Evolutionary conservation across 1,284 basidiomycete genomes (phyloP).

Genomic region (Tremellales sp.): DNA sequence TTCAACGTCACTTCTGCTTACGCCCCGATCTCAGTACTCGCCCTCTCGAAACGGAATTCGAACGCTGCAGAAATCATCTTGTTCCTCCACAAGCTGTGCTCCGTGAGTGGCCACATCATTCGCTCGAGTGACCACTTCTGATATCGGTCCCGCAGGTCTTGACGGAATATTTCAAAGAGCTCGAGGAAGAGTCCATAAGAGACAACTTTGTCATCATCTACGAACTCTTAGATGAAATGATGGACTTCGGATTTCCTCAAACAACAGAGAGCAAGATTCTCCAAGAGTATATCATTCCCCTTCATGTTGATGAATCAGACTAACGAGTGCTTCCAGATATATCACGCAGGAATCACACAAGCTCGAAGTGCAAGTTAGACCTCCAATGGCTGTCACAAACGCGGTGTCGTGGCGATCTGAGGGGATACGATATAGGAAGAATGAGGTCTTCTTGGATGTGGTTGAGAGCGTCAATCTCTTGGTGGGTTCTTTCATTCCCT

Average conservation of each 20-base stretch:
- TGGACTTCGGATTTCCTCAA: conserved; percentile 99
- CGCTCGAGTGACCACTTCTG: background rate
- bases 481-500: conserved; percentile 53
- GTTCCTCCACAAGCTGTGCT: conserved; percentile 84
- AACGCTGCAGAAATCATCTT: conserved; percentile 96
- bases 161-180: conserved; percentile 98
- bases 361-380: conserved; percentile 91
- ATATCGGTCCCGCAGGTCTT: conserved; percentile 64
- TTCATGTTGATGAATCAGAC: background rate
- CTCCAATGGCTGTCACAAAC: conserved; percentile 97
- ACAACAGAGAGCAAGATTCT: conserved; percentile 99
- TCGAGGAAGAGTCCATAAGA: conserved; percentile 97
- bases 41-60: conserved; percentile 89
- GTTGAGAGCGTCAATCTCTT: conserved; percentile 96
- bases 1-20: background rate
- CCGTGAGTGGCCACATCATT: conserved; percentile 42
- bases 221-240: conserved; percentile 98
- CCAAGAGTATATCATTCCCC: conserved; percentile 68
- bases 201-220: conserved; percentile 99
- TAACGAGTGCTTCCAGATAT: conserved; percentile 58
- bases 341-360: conserved; percentile 99
- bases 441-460: conserved; percentile 98
- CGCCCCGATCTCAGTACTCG: conserved; percentile 65
- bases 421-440: conserved; percentile 96
- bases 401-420: conserved; percentile 98